Percentiles rank a stretch among this genome's conserved stretches.
Conservation (phyloP, 225 moss, liverwort and hornwort species). For the Rhytidiadelphus loreus region DNA sequence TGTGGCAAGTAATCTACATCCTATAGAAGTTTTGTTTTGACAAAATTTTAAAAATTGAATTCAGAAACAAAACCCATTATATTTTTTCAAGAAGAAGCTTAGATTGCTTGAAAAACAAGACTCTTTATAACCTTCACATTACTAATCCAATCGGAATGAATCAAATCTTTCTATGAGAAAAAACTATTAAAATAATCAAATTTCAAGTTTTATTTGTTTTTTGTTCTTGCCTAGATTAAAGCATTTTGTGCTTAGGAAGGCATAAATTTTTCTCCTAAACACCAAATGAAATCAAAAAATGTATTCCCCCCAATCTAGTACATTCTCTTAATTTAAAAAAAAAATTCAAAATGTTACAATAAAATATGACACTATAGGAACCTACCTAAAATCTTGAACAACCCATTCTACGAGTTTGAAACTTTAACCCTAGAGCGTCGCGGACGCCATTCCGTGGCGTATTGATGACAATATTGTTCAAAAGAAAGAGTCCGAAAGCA, state of each 20-base stretch:
- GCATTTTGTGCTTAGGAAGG: background rate
- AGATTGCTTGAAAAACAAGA: background rate
- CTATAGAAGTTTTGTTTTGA: background rate
- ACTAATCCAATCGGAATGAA: background rate
- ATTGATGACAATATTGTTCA: no score
- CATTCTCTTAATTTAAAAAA: background rate
- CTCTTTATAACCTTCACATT: background rate
- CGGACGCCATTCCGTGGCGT: no score
- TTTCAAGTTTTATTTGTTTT: background rate
- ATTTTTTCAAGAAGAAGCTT: background rate
- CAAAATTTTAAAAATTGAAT: background rate
- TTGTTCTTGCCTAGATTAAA: background rate
- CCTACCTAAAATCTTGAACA: background rate
- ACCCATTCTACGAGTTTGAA: background rate
- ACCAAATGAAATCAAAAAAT: background rate
- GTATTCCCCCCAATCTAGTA: accelerated
- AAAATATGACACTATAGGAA: background rate
- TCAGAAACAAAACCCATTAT: background rate
- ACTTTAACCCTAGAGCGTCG: no score
- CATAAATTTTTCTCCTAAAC: background rate
- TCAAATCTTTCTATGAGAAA: background rate
- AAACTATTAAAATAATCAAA: background rate
- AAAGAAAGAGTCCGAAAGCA: no score
- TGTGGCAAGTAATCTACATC: background rate
- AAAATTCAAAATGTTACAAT: background rate